phyloP scores from a whole-genome alignment of 768 basidiomycete species.

The Favolaschia claudopus region DNA sequence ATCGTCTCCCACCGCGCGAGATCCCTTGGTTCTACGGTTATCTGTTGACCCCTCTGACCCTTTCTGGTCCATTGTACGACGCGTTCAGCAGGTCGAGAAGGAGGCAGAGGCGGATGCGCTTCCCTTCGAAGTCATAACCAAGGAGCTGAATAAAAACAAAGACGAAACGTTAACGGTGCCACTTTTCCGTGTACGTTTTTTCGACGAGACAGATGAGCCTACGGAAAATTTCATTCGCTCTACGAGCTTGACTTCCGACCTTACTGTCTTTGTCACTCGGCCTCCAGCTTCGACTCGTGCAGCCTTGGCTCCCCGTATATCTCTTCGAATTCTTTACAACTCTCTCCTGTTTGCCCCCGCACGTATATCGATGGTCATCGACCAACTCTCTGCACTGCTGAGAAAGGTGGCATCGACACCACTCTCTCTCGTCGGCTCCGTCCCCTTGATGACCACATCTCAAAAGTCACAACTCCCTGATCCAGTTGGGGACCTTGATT shows the following conservation, averaged over 20 bases:
- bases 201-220: slow-evolving; percentile 85
- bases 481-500: slow-evolving; percentile 88
- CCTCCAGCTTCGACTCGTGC: slow-evolving; percentile 72
- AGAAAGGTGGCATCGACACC: slow-evolving; percentile 75
- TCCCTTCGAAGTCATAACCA: slow-evolving; percentile 80
- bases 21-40: slow-evolving; percentile 86
- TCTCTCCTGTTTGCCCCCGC: slow-evolving; percentile 87
- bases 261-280: slow-evolving; percentile 88
- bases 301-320: slow-evolving; percentile 76
- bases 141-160: slow-evolving; percentile 70
- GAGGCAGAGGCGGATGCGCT: slow-evolving; percentile 85
- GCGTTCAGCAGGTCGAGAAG: slow-evolving; percentile 83
- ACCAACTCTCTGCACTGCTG: slow-evolving; percentile 84
- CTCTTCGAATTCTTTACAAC: slow-evolving; percentile 91
- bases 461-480: slow-evolving; percentile 80
- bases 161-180: slow-evolving; percentile 68
- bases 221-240: slow-evolving; percentile 78
- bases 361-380: slow-evolving; percentile 80
- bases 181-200: slow-evolving; percentile 95
- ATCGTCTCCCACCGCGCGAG: slow-evolving; percentile 75
- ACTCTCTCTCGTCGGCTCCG: slow-evolving; percentile 73
- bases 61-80: slow-evolving; percentile 87
- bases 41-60: slow-evolving; percentile 85
- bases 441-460: slow-evolving; percentile 77
- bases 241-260: slow-evolving; percentile 88